Evolutionary conservation across 2,329 filamentous ascomycete genomes (phyloP), one percentile per base, ranked within the genome.

Genomic region (Polychaeton citri): DNA sequence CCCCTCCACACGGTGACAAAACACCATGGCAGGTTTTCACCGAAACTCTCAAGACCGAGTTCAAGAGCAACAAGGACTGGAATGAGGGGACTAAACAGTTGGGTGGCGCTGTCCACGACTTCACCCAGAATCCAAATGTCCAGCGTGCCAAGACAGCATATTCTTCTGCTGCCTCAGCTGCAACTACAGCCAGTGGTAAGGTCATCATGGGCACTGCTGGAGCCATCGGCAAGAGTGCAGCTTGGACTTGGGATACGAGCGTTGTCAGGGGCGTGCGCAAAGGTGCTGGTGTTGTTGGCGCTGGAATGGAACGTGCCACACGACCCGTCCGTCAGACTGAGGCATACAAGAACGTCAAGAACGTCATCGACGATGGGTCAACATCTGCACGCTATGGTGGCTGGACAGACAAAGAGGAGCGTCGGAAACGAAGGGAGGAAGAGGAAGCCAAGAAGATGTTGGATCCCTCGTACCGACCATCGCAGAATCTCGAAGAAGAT

Each of bases 1-100:
- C 87, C 9, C 88, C 90, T n/a, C 88, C 87, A 15, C 90, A 98
- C 55, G 90, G 90, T 42, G 86, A 94, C 65, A 98, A 98, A 69
- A 90, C 88, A 3, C 90, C 90, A 36, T 96, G 90, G 87, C 85
- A 96, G 59, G 90, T 98, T 20, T 98, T 98, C 66, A 84, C 84
- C 54, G 90, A 98, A 56, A 98, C 90, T n/a, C 75, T 98, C 62
- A 76, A 84, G 59, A 72, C 71, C 38, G 90, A 98, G 62, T 93
- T 98, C 64, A 86, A 95, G 61, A 82, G 85, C 35, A 96, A 87
- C 12, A 94, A 96, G 57, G 90, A 98, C 60, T 98, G 90, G 90
- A 94, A 98, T 54, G 90, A 98, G 56, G 93, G 85, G 30, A 98
- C 88, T 30, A 96, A 98, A 66, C 84, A 90, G 46, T 73, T 98